Evolutionary conservation across 805 yeast genomes (phyloP).

Genomic region (Groenewaldozyma salmanticensis): DNA sequence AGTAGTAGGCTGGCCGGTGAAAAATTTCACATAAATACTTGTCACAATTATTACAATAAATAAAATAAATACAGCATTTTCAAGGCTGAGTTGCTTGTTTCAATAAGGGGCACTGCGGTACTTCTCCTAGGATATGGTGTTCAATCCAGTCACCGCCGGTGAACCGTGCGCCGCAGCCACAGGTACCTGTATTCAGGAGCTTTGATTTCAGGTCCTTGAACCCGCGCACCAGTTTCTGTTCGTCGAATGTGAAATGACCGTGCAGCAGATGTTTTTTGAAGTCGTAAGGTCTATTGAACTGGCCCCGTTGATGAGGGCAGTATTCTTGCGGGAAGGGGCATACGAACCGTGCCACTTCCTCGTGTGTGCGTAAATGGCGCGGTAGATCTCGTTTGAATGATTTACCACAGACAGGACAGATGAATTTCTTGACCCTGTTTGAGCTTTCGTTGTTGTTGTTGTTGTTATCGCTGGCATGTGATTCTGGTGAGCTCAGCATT

Average conservation of each 20-base stretch:
- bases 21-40: no score
- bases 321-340: conserved; percentile 48
- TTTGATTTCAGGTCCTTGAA: conserved; percentile 46
- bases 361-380: conserved; percentile 55
- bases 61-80: no score
- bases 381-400: conserved; percentile 50
- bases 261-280: conserved; percentile 56
- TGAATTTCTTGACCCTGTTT: conserved; percentile 13
- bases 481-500: background rate
- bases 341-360: conserved; percentile 43
- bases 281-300: conserved; percentile 59
- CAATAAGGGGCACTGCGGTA: conserved; percentile 10
- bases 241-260: conserved; percentile 48
- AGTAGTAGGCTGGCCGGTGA: no score
- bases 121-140: conserved; percentile 33
- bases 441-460: background rate
- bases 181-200: conserved; percentile 40
- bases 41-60: no score
- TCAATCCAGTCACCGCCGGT: conserved; percentile 49
- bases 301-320: conserved; percentile 52
- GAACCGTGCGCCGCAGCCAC: conserved; percentile 42
- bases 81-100: background rate
- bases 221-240: conserved; percentile 32
- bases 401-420: conserved; percentile 45
- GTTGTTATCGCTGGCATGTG: background rate